A percentile compares a stretch with the other conserved stretches of the same genome.
Evolutionary conservation across 148 eudicot genomes (phyloP).

Genomic region (Rhododendron kiyosumense): DNA sequence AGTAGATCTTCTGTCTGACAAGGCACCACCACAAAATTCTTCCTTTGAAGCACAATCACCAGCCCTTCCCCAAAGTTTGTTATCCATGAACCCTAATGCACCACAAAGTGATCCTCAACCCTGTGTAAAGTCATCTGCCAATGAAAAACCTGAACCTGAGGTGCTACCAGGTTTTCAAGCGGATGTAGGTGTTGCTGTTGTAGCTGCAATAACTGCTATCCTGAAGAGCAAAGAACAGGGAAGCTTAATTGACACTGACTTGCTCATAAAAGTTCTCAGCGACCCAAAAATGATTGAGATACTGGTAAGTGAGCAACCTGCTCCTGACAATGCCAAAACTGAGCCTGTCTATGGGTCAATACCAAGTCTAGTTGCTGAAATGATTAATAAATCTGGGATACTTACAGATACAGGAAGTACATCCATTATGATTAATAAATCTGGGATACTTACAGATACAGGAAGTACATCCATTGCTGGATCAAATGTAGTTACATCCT

Average conservation of each 20-base stretch:
- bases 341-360: slow-evolving; percentile 4
- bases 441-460: slow-evolving; percentile 6
- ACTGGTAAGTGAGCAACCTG: slow-evolving; percentile 19
- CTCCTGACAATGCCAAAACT: slow-evolving; percentile 3
- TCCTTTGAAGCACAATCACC: slow-evolving; percentile 8
- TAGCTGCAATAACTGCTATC: slow-evolving; percentile 39
- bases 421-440: too few relatives aligned
- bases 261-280: slow-evolving; percentile 42
- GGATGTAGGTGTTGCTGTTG: slow-evolving; percentile 39
- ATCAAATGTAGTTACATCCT: neutral
- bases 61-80: slow-evolving; percentile 1
- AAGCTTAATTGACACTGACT: slow-evolving; percentile 43
- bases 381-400: neutral
- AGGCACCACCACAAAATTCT: slow-evolving; percentile 1
- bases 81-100: neutral
- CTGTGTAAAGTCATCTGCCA: slow-evolving; percentile 13
- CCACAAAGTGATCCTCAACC: slow-evolving; percentile 8
- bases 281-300: slow-evolving; percentile 42
- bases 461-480: neutral
- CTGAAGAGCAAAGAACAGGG: slow-evolving; percentile 34
- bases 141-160: slow-evolving; percentile 19
- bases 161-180: slow-evolving; percentile 27
- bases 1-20: slow-evolving; percentile 4
- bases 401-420: too few relatives aligned
- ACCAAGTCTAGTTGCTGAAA: neutral